Evolutionary conservation across 192 early-diverging fungal genomes (phyloP).

Genomic region (Dimargaris cristalligena): DNA sequence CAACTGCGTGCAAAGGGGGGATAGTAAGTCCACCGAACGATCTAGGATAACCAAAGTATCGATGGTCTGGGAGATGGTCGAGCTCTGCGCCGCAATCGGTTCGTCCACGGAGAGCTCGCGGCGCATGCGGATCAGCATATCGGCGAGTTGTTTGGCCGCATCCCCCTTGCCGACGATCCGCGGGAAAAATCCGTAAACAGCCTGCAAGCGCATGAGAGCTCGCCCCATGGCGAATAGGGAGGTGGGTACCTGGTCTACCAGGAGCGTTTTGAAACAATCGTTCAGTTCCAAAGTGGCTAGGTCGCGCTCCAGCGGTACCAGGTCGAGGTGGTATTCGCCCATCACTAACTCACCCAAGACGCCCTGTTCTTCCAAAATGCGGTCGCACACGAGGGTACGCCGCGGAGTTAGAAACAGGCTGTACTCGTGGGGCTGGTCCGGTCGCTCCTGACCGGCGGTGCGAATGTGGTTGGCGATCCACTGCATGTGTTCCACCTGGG

Average conservation of each 20-base stretch:
- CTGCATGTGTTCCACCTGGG: conserved; percentile 62
- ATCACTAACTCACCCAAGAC: conserved; percentile 75
- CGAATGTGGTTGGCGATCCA: conserved; percentile 47
- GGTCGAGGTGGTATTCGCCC: conserved; percentile 77
- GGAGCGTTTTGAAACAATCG: conserved; percentile 6
- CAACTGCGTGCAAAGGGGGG: conserved; percentile 84
- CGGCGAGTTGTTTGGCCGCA: conserved; percentile 54
- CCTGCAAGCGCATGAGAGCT: conserved; percentile 79
- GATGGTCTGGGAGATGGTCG: conserved; percentile 39
- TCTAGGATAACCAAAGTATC: conserved; percentile 85
- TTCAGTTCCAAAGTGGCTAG: conserved; percentile 70
- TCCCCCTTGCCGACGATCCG: conserved; percentile 83
- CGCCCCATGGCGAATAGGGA: conserved; percentile 18
- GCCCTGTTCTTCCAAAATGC: conserved; percentile 84
- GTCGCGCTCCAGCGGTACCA: conserved; percentile 82
- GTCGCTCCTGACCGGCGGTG: conserved; percentile 11
- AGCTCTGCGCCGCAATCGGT: conserved; percentile 24
- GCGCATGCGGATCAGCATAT: conserved; percentile 72
- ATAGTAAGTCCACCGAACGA: conserved; percentile 73
- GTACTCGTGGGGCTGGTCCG: conserved; percentile 24
- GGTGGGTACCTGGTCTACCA: conserved; percentile 9
- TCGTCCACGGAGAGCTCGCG: conserved; percentile 48
- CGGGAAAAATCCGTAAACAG: conserved; percentile 75
- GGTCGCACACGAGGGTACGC: conserved; percentile 77
- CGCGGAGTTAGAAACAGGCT: conserved; percentile 78